Conservation (phyloP, 2,329 filamentous ascomycete genomes). For the Penicillium nordicum region DNA sequence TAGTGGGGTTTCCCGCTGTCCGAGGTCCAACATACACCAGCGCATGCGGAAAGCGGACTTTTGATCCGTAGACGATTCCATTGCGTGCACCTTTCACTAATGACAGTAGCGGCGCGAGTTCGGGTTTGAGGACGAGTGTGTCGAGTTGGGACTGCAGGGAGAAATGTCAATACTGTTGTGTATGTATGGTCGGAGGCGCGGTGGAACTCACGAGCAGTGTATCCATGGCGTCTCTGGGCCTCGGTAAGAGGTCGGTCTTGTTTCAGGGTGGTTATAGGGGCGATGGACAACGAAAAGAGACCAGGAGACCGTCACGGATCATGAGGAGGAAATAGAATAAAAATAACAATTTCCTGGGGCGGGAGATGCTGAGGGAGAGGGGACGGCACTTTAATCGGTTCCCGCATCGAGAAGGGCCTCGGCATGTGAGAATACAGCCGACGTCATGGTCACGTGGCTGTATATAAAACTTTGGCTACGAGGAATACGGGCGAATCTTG, state of each 20-base stretch:
- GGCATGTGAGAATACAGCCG: slow-evolving; percentile 39
- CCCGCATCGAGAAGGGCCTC: slow-evolving; percentile 32
- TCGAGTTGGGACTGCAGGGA: slow-evolving; percentile 63
- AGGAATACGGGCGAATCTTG: neutral
- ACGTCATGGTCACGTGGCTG: slow-evolving; percentile 37
- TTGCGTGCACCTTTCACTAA: slow-evolving; percentile 93
- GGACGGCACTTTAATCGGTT: slow-evolving; percentile 31
- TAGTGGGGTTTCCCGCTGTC: neutral
- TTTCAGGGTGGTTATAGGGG: slow-evolving; percentile 13
- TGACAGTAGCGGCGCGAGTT: slow-evolving; percentile 78
- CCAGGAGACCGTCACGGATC: neutral
- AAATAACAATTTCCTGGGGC: neutral
- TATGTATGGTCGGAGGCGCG: slow-evolving; percentile 5
- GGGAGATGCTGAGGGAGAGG: slow-evolving; percentile 15
- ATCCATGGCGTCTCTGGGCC: slow-evolving; percentile 35
- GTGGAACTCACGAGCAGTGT: slow-evolving; percentile 29
- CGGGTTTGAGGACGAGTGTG: slow-evolving; percentile 73
- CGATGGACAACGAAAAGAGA: slow-evolving; percentile 10
- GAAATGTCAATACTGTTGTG: neutral
- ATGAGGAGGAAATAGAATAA: slow-evolving; percentile 10
- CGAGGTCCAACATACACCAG: slow-evolving; percentile 61
- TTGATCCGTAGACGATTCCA: slow-evolving; percentile 92
- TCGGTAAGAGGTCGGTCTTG: slow-evolving; percentile 25
- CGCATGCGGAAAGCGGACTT: slow-evolving; percentile 97
- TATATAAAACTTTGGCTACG: neutral